Base-by-base conservation (phyloP, 768 basidiomycete genomes). In the Terana coerulea region DNA sequence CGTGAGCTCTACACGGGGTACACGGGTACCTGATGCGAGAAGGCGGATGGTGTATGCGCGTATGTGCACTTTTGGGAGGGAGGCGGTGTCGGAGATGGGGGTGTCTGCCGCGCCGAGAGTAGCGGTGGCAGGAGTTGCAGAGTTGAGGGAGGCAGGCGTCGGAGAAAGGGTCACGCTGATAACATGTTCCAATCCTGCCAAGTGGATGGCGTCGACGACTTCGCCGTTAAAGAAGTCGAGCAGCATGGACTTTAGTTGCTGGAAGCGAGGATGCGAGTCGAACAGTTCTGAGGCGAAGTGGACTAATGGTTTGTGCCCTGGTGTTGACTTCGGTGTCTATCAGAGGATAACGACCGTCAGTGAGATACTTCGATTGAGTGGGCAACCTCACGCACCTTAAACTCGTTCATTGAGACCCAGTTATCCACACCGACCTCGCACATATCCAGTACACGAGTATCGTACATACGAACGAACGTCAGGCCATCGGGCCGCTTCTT, bases 231-330 rank as follows among this genome's bases (percentile, higher is more conserved):
- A 98, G 56, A 99, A 81, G 62, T 86, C 84, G 61, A 98, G 76
- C 9, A 98, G 78, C 64, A 95, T 75, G 1, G 91, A 95, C 72
- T 97, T 98, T 59, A 98, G 76, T 63, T 95, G 94, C 6, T 85
- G 73, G 67, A 89, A 95, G 10, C 92, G 86, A 1, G 95, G 93
- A 67, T 98, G 93, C 1, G 91, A 84, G 60, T 95, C 93, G 68
- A 98, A 99, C 9, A 98, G 77, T 55, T 92, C 91, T 0, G 93
- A 95, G 12, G 93, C 91, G 64, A 99, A 99, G 64, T 95, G 92
- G 77, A 99, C 84, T 58, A 98, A 70, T 40, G 97, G 95, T 60
- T 90, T 86, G 60, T 92, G 83, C 9, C 94, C 95, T 21, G 88
- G 83, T 3, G 92, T 87, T 12, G 88, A 84, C 80, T 95, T 98